Conservation (phyloP, 2,329 filamentous ascomycete genomes). For the Colletotrichum horii region DNA sequence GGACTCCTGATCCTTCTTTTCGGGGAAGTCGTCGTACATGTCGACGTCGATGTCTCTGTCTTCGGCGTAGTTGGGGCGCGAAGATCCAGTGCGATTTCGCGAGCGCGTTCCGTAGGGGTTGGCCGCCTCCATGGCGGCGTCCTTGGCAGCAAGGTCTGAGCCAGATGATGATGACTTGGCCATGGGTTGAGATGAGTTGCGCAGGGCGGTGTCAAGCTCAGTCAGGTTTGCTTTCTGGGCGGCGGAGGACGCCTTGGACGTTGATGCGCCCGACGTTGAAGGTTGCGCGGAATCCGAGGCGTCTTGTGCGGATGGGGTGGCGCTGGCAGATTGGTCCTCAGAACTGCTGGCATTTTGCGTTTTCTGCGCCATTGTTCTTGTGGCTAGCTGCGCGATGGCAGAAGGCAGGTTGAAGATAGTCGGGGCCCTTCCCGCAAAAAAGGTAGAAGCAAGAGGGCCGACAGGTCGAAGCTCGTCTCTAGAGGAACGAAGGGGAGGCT, state of each 20-base stretch:
- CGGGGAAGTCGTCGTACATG: constrained; percentile 70
- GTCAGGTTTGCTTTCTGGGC: constrained; percentile 33
- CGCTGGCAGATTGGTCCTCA: constrained; percentile 22
- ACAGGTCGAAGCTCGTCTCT: constrained; percentile 10
- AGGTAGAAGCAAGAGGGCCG: constrained; percentile 22
- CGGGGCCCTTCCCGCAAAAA: constrained; percentile 21
- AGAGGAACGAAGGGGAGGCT: constrained; percentile 1
- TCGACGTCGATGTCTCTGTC: constrained; percentile 91
- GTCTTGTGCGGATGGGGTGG: constrained; percentile 21
- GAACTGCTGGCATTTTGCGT: constrained; percentile 16
- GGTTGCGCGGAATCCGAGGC: constrained; percentile 21
- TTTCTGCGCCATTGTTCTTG: constrained; percentile 22
- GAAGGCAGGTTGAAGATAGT: background rate
- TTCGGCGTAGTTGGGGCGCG: constrained; percentile 94
- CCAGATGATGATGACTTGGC: constrained; percentile 51
- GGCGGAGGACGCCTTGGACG: constrained; percentile 12
- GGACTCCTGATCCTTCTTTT: constrained; percentile 60
- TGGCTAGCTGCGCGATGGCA: constrained; percentile 12
- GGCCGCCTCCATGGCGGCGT: constrained; percentile 54
- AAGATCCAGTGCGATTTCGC: constrained; percentile 80
- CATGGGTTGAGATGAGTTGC: constrained; percentile 47
- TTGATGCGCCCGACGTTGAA: constrained; percentile 2
- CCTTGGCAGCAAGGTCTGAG: constrained; percentile 53
- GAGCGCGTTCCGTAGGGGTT: constrained; percentile 91
- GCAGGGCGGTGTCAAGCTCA: constrained; percentile 35